phyloP scores from a whole-genome alignment of 305 asterid genomes.

The Fraxinus nigra region DNA sequence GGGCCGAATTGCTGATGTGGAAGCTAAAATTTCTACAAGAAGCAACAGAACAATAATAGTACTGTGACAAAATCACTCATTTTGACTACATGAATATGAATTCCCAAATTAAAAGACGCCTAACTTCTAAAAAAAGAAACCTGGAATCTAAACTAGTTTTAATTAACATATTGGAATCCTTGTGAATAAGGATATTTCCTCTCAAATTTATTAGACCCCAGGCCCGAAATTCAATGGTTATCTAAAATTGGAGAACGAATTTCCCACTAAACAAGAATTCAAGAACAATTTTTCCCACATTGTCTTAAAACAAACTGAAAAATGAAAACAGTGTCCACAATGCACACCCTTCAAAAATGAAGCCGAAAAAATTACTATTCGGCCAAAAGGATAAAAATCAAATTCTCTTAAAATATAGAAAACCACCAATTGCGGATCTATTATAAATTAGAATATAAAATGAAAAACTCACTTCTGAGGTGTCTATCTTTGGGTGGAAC shows the following conservation, averaged over 20 bases:
- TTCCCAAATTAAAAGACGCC: not conserved
- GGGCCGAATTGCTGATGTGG: slow-evolving; percentile 86
- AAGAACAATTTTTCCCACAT: not conserved
- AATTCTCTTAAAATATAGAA: slow-evolving; percentile 10
- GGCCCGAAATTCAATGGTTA: not conserved
- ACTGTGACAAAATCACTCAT: slow-evolving; percentile 34
- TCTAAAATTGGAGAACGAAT: not conserved
- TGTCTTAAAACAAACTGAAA: not conserved
- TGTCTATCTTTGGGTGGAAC: slow-evolving; percentile 93
- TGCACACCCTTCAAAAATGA: not conserved
- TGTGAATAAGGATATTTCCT: not conserved
- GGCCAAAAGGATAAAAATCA: not conserved
- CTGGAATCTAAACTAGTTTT: not conserved
- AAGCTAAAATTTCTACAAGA: slow-evolving; percentile 86
- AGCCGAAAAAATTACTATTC: not conserved
- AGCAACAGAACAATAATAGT: slow-evolving; percentile 38
- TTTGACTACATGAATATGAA: slow-evolving; percentile 15
- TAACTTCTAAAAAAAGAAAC: not conserved
- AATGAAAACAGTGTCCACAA: not conserved
- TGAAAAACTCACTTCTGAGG: slow-evolving; percentile 64
- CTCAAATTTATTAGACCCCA: not conserved
- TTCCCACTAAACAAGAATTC: not conserved
- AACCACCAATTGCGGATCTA: not conserved
- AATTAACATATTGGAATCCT: not conserved
- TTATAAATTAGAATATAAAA: not conserved